These are phyloP conservation scores for Trichoderma pleuroti DNA, from an alignment of 2,329 filamentous ascomycete species.

Conservation along the genomic window DNA sequence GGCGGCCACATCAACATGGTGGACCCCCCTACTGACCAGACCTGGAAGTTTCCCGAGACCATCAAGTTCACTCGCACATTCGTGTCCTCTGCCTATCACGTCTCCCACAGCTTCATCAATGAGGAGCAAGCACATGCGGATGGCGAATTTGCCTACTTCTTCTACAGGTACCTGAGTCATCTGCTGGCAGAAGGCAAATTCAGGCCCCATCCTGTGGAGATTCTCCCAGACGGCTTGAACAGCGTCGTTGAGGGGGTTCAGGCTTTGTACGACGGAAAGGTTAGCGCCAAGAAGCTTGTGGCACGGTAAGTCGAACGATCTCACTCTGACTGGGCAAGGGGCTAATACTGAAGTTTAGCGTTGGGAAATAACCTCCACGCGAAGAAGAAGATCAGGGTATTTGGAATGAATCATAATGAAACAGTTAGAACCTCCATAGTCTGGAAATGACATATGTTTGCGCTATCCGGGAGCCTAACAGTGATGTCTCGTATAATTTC, in stretches of 20 bases:
- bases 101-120: conserved; percentile 1
- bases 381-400: background rate
- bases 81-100: conserved; percentile 5
- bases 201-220: conserved; percentile 16
- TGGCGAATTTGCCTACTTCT: conserved; percentile 6
- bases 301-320: background rate
- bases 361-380: background rate
- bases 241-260: conserved; percentile 12
- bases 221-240: conserved; percentile 18
- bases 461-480: background rate
- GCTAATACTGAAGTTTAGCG: background rate
- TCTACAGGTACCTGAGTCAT: conserved; percentile 6
- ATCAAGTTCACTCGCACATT: conserved; percentile 5
- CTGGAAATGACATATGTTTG: background rate
- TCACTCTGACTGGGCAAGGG: background rate
- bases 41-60: background rate
- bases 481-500: background rate
- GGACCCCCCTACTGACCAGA: background rate
- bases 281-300: conserved; percentile 17
- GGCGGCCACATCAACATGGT: conserved; percentile 7
- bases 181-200: conserved; percentile 2
- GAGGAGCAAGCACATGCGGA: background rate
- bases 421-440: too few species aligned
- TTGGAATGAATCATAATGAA: background rate
- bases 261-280: conserved; percentile 16